Conservation (phyloP, 495 filamentous ascomycete genomes). For the Xylaria castorea region DNA sequence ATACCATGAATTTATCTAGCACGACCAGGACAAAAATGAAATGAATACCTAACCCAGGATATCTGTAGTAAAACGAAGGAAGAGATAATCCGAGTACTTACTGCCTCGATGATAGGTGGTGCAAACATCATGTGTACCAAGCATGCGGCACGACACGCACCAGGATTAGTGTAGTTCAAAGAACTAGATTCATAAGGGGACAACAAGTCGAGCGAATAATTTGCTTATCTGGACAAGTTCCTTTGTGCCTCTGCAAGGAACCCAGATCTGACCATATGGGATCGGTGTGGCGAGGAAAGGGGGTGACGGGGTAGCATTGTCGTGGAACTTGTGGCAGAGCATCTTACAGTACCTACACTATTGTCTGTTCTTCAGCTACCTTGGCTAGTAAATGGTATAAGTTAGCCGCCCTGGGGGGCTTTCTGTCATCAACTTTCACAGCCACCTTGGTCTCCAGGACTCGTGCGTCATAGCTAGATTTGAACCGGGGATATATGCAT, state of each 20-base stretch:
- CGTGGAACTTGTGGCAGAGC: slow-evolving; percentile 11
- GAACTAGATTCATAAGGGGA: neutral
- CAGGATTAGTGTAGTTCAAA: neutral
- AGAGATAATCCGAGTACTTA: neutral
- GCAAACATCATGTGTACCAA: neutral
- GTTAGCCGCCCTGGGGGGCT: neutral
- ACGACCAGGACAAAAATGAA: neutral
- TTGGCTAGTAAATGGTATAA: neutral
- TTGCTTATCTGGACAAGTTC: neutral
- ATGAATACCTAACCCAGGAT: neutral
- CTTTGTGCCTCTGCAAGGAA: neutral
- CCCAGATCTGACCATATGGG: neutral
- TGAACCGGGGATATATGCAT: neutral
- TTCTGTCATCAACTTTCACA: slow-evolving; percentile 23
- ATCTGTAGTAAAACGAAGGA: neutral
- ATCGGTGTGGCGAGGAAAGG: slow-evolving; percentile 5
- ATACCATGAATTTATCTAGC: neutral
- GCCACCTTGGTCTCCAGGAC: slow-evolving; percentile 14
- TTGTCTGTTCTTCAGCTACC: neutral
- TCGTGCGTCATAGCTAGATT: slow-evolving; percentile 20
- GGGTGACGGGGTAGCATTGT: slow-evolving; percentile 1
- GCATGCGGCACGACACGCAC: neutral
- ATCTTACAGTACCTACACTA: too few species aligned
- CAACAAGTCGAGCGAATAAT: neutral
- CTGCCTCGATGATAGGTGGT: too few species aligned